Evolutionary conservation across 371 early-diverging fungal species (phyloP).

Genomic region (Globomyces sp.): DNA sequence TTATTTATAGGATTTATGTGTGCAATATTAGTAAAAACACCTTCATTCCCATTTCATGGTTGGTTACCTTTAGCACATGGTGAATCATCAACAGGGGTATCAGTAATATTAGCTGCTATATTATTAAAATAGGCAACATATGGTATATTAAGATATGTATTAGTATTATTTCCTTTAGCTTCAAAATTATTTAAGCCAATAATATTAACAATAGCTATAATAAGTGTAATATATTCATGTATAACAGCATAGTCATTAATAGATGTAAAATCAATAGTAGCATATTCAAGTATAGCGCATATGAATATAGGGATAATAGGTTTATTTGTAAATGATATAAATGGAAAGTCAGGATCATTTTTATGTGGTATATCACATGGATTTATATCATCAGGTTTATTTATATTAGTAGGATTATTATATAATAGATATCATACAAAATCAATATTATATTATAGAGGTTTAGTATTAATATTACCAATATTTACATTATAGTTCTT

Average conservation of each 20-base stretch:
- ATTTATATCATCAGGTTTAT: constrained; percentile 58
- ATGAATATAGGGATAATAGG: constrained; percentile 47
- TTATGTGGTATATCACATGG: constrained; percentile 60
- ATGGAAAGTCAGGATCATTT: constrained; percentile 53
- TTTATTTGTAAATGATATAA: constrained; percentile 54
- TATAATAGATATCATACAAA: constrained; percentile 66
- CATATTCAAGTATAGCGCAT: constrained; percentile 61
- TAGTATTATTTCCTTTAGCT: constrained; percentile 58
- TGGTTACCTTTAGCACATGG: constrained; percentile 65
- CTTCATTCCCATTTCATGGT: constrained; percentile 60
- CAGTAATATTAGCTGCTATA: constrained; percentile 59
- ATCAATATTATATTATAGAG: constrained; percentile 65
- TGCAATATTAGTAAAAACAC: constrained; percentile 63
- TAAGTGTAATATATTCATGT: constrained; percentile 60
- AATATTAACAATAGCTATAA: constrained; percentile 51
- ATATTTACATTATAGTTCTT: constrained; percentile 57
- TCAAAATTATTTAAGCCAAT: constrained; percentile 61
- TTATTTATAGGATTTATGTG: constrained; percentile 60
- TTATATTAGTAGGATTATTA: constrained; percentile 59
- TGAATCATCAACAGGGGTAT: constrained; percentile 61
- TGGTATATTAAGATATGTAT: constrained; percentile 60
- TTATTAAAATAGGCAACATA: constrained; percentile 60
- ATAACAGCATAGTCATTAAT: constrained; percentile 55
- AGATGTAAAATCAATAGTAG: constrained; percentile 62
- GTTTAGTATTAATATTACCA: constrained; percentile 54